Base-by-base conservation (phyloP, 2,329 filamentous ascomycete genomes). In the Fusarium miscanthi region DNA sequence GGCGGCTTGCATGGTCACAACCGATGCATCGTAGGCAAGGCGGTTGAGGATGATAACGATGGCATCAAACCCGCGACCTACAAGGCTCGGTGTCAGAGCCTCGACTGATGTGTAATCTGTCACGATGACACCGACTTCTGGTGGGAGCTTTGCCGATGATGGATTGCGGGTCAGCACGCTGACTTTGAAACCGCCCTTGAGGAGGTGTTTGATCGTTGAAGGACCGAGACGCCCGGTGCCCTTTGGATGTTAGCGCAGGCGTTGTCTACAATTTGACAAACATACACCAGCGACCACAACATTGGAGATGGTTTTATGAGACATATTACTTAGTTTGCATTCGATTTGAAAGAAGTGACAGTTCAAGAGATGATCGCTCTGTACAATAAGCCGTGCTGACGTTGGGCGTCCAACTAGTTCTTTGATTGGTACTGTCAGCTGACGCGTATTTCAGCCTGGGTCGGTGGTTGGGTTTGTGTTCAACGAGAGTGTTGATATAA, bases 181-280 rank as follows among this genome's bases (percentile, higher is more conserved):
- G 30, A 69, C 53, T 11, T 49, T 57, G 43, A 70, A 60, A 1
- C 43, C 35, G 2, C 52, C 48, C 5, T 17, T 25, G 8, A 57
- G 23, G 2, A 56, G 21, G 4, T 70, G 8, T 11, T 45, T 57
- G 17, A 60, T 37, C 1, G 40, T 53, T 0, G 54, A 12, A 11
- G 66, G 60, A 1, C 48, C 52, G 25, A 73, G 71, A 11, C 67
- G 42, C 3, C 67, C 56, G 17, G 65, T 71, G 3, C 38, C 52
- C 43, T 59, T 5, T 7, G 21, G 7, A 19, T 11, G n/a, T 51
- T 2, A 25, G 2, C 21, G 1, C 3, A 0, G 6, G 14, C 4
- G 12, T 30, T 1, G 1, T 21, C 7, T 3, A 0, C 8, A 8
- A 27, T 10, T 4, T 4, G 6, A 19, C 3, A 10, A 9, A 49